Conservation (phyloP, 257 asterid species). For the Ocimum tenuiflorum region DNA sequence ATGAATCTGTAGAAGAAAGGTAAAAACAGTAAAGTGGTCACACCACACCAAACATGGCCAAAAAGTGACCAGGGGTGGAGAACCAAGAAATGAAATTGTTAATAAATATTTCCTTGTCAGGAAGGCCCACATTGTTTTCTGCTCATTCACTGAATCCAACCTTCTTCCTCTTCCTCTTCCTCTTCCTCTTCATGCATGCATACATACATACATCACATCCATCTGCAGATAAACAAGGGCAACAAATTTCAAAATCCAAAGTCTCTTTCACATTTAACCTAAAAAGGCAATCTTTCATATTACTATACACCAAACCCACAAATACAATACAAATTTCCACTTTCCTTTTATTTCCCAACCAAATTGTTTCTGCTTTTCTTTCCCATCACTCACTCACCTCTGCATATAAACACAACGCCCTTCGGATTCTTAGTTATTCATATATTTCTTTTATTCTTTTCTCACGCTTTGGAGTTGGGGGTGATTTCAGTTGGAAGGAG, state of each 20-base stretch:
- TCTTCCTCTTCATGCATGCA: background rate
- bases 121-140: slow-evolving; percentile 27
- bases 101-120: slow-evolving; percentile 13
- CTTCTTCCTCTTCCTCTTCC: background rate
- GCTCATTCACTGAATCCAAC: slow-evolving; percentile 37
- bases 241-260: background rate
- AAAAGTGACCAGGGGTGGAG: slow-evolving; percentile 28
- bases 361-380: background rate
- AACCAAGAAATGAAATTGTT: slow-evolving; percentile 18
- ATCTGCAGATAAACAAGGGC: background rate
- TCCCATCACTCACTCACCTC: background rate
- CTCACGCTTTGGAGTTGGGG: background rate
- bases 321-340: background rate
- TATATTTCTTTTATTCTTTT: background rate
- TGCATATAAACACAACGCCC: background rate
- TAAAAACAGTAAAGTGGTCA: no score
- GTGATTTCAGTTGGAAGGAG: background rate
- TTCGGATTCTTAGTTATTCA: background rate
- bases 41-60: background rate
- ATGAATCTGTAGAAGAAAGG: no score
- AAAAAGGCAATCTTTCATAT: background rate
- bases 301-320: background rate
- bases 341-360: slow-evolving; percentile 17
- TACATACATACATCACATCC: background rate
- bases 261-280: background rate